These are phyloP conservation scores for Omphalotus olearius DNA, from an alignment of 1,284 basidiomycete species.

Conservation along the genomic window DNA sequence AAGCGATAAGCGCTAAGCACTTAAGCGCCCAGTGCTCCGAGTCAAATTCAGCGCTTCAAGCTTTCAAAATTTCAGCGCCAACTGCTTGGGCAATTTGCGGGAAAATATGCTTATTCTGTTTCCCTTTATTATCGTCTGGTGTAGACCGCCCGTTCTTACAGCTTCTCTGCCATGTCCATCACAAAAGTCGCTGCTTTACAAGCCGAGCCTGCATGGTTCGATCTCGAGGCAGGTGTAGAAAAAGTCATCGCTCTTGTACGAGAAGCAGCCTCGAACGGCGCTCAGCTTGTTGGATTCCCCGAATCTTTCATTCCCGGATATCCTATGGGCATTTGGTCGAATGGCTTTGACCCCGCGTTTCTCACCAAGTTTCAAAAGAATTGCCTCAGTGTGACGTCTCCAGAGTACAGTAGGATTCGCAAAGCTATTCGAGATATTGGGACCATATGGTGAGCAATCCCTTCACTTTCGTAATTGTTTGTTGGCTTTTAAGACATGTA, in stretches of 20 bases:
- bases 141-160: too few species aligned
- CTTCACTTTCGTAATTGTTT: too few species aligned
- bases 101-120: too few species aligned
- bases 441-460: constrained; percentile 12
- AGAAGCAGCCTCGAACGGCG: constrained; percentile 19
- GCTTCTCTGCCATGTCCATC: constrained; percentile 1
- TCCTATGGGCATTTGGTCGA: constrained; percentile 16
- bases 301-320: constrained; percentile 20
- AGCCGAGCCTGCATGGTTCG: constrained; percentile 20
- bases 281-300: constrained; percentile 19
- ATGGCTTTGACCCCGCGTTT: constrained; percentile 14
- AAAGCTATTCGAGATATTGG: constrained; percentile 14
- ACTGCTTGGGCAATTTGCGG: too few species aligned
- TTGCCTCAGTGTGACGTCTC: constrained; percentile 11
- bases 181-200: constrained; percentile 18
- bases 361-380: constrained; percentile 15
- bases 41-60: too few species aligned
- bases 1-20: too few species aligned
- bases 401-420: constrained; percentile 14
- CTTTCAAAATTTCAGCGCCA: too few species aligned
- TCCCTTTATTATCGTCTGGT: too few species aligned
- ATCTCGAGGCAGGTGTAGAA: constrained; percentile 17
- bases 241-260: constrained; percentile 16
- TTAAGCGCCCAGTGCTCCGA: too few species aligned
- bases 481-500: neutral